Conservation (phyloP, 1,284 basidiomycete species). For the Rhodotorula sp. region DNA sequence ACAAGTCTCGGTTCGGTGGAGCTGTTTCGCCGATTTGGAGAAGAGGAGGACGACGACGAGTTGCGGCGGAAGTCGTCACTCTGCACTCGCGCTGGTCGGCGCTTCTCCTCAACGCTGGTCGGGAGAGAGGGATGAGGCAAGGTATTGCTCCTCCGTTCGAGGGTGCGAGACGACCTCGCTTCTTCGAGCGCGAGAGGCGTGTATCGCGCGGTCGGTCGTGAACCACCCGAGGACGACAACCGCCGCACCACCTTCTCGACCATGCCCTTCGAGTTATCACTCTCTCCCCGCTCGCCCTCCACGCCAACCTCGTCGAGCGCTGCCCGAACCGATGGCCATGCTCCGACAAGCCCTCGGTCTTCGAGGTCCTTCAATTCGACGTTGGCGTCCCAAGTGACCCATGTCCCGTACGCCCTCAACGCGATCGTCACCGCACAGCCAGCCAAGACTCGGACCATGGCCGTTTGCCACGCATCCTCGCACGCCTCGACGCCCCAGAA, state of each 20-base stretch:
- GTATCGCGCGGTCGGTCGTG: neutral
- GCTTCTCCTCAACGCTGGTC: neutral
- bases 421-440: slow-evolving; percentile 21
- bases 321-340: neutral
- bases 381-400: slow-evolving; percentile 26
- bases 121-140: slow-evolving; percentile 4
- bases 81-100: slow-evolving; percentile 4
- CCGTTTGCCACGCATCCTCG: slow-evolving; percentile 30
- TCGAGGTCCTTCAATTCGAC: slow-evolving; percentile 16
- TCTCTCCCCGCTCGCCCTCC: slow-evolving; percentile 6
- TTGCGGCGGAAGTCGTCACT: slow-evolving; percentile 4
- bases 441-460: slow-evolving; percentile 21
- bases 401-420: slow-evolving; percentile 15
- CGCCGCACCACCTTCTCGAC: neutral
- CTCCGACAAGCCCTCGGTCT: too few relatives aligned
- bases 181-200: slow-evolving; percentile 8
- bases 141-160: slow-evolving; percentile 8
- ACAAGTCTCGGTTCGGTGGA: slow-evolving; percentile 16
- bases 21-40: neutral
- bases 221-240: neutral
- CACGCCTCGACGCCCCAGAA: slow-evolving; percentile 35
- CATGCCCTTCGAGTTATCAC: neutral
- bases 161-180: neutral
- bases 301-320: neutral
- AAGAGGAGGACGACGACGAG: too few relatives aligned